A percentile compares a stretch with the other conserved stretches of the same genome.
Conservation (phyloP, 106 monocot genomes). For the Apostasia shenzhenica region DNA sequence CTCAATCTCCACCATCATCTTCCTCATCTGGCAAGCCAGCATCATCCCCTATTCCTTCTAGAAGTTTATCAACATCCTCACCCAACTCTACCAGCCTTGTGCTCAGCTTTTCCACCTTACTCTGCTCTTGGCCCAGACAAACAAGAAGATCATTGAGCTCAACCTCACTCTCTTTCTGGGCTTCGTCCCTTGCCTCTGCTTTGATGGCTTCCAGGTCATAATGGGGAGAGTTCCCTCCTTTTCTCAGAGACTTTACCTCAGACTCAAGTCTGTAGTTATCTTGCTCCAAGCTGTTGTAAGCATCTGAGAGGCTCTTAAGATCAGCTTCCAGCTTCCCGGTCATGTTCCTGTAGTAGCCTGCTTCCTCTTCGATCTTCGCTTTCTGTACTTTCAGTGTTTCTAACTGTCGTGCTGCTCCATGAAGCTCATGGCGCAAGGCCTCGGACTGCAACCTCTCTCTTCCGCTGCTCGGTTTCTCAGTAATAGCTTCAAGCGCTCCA, state of each 20-base stretch:
- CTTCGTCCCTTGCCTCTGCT: conserved; percentile 77
- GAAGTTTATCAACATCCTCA: conserved; percentile 82
- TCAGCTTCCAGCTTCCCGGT: conserved; percentile 85
- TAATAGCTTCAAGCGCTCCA: conserved; percentile 20
- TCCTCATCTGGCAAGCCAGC: conserved; percentile 38
- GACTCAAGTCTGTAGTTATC: conserved; percentile 62
- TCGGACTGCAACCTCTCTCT: conserved; percentile 61
- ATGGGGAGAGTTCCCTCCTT: conserved; percentile 35
- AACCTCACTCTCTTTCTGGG: conserved; percentile 78
- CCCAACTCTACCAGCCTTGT: conserved; percentile 74
- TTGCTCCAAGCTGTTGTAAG: conserved; percentile 93
- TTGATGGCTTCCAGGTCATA: conserved; percentile 66
- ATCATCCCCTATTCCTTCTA: conserved; percentile 88
- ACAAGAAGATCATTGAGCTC: conserved; percentile 91
- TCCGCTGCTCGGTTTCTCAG: conserved; percentile 39
- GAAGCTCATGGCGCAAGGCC: conserved; percentile 56
- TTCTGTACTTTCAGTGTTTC: conserved; percentile 67
- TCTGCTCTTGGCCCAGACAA: conserved; percentile 97
- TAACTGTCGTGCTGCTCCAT: conserved; percentile 45
- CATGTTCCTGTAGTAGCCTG: conserved; percentile 44
- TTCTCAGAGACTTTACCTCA: conserved; percentile 50
- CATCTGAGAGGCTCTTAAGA: conserved; percentile 85
- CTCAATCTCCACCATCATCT: conserved; percentile 32
- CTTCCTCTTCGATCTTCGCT: conserved; percentile 59
- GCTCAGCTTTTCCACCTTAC: conserved; percentile 89